These are phyloP conservation scores for Ophiocordyceps camponoti-leonardi DNA, from an alignment of 2,329 filamentous ascomycete species.

Conservation along the genomic window DNA sequence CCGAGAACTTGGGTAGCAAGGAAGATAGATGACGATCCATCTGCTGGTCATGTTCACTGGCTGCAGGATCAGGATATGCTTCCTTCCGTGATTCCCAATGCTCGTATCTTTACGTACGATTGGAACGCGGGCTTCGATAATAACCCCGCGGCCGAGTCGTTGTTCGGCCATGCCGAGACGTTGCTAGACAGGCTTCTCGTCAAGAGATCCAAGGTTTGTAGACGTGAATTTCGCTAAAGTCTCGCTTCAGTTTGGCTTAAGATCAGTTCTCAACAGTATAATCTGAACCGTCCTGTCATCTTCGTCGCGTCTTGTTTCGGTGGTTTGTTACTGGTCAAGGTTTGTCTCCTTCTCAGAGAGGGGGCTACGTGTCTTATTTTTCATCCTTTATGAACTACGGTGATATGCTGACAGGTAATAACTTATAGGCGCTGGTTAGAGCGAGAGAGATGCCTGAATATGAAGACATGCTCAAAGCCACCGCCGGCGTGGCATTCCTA, in stretches of 20 bases:
- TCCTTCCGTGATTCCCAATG: neutral
- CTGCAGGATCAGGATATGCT: neutral
- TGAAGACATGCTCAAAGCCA: neutral
- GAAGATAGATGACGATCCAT: neutral
- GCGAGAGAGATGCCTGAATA: neutral
- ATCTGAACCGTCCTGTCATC: neutral
- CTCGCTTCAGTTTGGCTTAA: neutral
- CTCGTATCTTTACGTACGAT: neutral
- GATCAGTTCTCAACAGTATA: neutral
- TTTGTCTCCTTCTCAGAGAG: too few species aligned
- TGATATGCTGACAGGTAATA: too few species aligned
- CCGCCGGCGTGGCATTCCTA: neutral
- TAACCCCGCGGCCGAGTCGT: neutral
- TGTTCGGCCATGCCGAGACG: neutral
- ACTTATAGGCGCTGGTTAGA: neutral
- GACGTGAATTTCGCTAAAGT: neutral
- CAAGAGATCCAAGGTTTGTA: neutral
- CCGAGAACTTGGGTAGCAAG: neutral
- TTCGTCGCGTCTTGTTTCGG: neutral
- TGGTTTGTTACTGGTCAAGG: neutral
- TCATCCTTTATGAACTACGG: too few species aligned
- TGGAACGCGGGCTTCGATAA: neutral
- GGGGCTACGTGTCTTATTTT: too few species aligned
- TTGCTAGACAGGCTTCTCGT: neutral
- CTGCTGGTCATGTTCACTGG: neutral